Base-by-base conservation (phyloP, 805 yeast genomes). In the Kodamaea neixiangensis region DNA sequence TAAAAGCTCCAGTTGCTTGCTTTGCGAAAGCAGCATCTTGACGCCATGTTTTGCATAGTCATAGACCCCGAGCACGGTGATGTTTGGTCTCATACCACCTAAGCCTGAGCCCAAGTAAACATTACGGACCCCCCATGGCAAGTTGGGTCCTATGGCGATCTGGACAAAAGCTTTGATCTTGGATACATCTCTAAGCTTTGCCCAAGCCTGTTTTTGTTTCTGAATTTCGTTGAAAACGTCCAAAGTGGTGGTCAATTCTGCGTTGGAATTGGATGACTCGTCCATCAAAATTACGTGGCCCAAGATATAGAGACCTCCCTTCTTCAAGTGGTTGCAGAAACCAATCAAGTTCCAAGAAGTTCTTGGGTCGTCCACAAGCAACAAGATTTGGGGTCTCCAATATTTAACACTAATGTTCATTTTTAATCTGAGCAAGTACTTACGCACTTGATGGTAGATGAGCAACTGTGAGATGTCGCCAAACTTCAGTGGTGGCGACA, bases 21-120 rank as follows among this genome's bases (percentile, higher is more conserved):
- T 44, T 3, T n/a, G 42, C 11, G 25, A 11, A 6, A 42, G 18
- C 1, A 75, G 75, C 37, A 66, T 54, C 7, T 62, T 62, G 14
- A 69, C 59, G 1, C 77, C 76, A 51, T 70, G 76, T 48, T 72
- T 72, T 19, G 64, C 68, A 53, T 86, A 73, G 62, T 93, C 96
- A 58, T 86, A 89, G 61, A 91, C 91, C 0, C 98, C 98, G 29
- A 94, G 54, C 0, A 94, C 96, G 0, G 97, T 89, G 47, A 94
- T 92, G 63, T 94, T 94, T 1, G 99, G 99, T 60, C 82, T 86
- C 99, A 94, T 94, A 10, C 97, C 97, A 6, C 99, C 99, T n/a
- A 94, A 73, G 0, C 99, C 99, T 2, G 96, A 87, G 0, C 97
- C 97, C 53, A 93, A 67, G 52, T 82, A 91, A 7, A 94, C 91